Percentiles rank a stretch among this genome's conserved stretches.
Conservation (phyloP, 2,329 filamentous ascomycete genomes). For the Epichloe amarillans region DNA sequence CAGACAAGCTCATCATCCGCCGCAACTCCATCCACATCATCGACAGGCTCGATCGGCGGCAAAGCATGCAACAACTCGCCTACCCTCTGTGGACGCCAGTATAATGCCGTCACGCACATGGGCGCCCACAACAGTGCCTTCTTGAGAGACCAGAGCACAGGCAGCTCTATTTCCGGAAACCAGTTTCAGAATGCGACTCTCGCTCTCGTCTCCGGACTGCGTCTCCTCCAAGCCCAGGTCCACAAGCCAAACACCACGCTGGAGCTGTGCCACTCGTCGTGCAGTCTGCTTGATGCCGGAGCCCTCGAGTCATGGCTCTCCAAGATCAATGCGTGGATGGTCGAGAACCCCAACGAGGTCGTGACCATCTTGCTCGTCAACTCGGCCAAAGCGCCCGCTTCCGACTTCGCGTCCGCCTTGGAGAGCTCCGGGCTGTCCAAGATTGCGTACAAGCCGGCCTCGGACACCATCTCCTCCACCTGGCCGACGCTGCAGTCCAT, state of each 20-base stretch:
- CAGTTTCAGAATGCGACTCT: conserved; percentile 61
- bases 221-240: conserved; percentile 59
- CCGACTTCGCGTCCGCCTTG: conserved; percentile 42
- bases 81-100: conserved; percentile 53
- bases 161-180: conserved; percentile 52
- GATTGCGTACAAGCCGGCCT: conserved; percentile 45
- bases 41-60: conserved; percentile 8
- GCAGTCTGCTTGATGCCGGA: conserved; percentile 56
- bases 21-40: conserved; percentile 6
- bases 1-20: conserved; percentile 4
- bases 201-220: conserved; percentile 57
- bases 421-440: conserved; percentile 44
- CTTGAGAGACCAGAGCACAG: conserved; percentile 48
- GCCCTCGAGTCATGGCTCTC: conserved; percentile 49
- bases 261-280: conserved; percentile 58
- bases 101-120: conserved; percentile 66
- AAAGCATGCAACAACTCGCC: conserved; percentile 71
- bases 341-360: conserved; percentile 57
- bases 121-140: conserved; percentile 67
- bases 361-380: conserved; percentile 65
- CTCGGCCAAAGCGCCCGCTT: conserved; percentile 42
- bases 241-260: conserved; percentile 47
- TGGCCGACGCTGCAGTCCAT: conserved; percentile 65
- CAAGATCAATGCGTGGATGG: conserved; percentile 55
- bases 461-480: conserved; percentile 25